Base-by-base conservation (phyloP, 805 yeast species). In the Wickerhamomyces pijperi region DNA sequence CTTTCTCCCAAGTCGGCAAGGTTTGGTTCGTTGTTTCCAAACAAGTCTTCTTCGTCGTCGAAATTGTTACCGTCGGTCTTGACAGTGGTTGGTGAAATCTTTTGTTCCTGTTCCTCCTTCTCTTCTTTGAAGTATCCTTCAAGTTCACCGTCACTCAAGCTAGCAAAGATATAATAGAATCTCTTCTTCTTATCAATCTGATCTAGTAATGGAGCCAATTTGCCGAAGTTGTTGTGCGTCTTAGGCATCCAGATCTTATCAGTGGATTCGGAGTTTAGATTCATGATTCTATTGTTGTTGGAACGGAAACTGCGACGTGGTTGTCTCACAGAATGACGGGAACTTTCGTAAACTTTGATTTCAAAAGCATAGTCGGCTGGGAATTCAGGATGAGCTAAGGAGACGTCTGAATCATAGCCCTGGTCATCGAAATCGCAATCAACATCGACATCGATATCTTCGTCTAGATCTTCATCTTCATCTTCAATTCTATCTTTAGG, bases 361-460 rank as follows among this genome's bases (percentile, higher is more conserved):
- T 60, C 58, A 46, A 76, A 76, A 0, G 70, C 76, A 48, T 61
- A 63, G 36, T 68, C 65, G 3, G 71, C 75, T 17, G 72, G 62
- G 5, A 70, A 53, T 37, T 65, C 65, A 0, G 79, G 78, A 42
- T 70, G 67, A 1, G 79, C 77, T 19, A 71, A 46, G 0, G 79
- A 73, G 3, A 70, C 55, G 45, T 66, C 73, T 0, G 76, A 67
- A 20, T 62, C 65, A 45, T 61, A 63, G 3, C 64, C 74, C 28
- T 56, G 64, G 17, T 53, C 58, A 13, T 60, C 67, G 23, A 7
- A 6, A 21, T 58, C 63, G 5, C 52, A 37, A 1, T 48, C 43
- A 7, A 7, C 23, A 21, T 7, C 3, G 9, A 21, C 9, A 21
- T 21, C 23, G 23, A 9, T 9, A 55, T 25, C 29, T 25, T 25